Base-by-base conservation (phyloP, 495 filamentous ascomycete genomes). In the Hyaloscypha finlandica region DNA sequence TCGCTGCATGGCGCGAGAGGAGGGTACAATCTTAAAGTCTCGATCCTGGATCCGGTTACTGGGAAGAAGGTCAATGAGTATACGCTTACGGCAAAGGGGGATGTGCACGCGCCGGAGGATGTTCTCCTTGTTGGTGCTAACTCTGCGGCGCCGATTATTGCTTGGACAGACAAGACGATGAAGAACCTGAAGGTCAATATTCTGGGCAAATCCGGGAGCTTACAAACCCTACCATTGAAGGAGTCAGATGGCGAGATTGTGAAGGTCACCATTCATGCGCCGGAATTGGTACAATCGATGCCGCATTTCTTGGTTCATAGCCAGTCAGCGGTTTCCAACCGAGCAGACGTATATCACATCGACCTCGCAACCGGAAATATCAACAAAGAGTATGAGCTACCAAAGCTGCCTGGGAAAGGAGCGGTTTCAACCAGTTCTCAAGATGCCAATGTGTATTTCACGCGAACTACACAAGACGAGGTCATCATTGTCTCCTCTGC, bases 301-400 rank as follows among this genome's bases (percentile, higher is more conserved):
- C 82, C 91, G 4, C 90, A 96, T 80, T 92, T 97, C 77, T 78
- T 97, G 52, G 90, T 97, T 8, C 91, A 97, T 67, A 95, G 85
- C 75, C 85, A 89, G 72, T 92, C 92, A 1, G 77, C 77, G 4
- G 83, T 80, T 16, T 86, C 86, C 19, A 89, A 93, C 73, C 92
- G 88, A 81, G 93, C 91, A 6, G 91, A 95, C 68, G 90, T 97
- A 33, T 97, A 88, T 74, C 92, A 95, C 69, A 82, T 95, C 69
- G 85, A 97, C 70, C 73, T 90, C 61, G 85, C 85, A 74, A 85
- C 83, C n/a, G 81, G 80, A 31, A 80, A 77, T 6, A 83, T 94
- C 35, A 82, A 80, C 2, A 92, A 92, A 74, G 89, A 89, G 1
- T 97, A 97, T 72, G 81, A 85, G 31, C 81, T 97, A 4, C 90